Evolutionary conservation across 441 rosid genomes (phyloP), one percentile per base, ranked within the genome.

Genomic region (Erodium moschatum): DNA sequence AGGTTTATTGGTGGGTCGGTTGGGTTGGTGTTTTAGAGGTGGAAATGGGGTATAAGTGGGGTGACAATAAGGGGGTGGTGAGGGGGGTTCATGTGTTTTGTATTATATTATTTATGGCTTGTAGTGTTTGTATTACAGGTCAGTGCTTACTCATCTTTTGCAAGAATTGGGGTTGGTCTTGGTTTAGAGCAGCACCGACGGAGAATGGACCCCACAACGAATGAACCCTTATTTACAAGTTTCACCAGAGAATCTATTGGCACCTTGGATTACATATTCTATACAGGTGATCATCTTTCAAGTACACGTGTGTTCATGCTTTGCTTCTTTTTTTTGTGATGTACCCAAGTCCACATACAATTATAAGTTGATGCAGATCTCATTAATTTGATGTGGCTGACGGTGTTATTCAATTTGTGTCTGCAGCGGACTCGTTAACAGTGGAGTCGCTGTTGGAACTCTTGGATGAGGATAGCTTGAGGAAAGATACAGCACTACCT

Each of bases 401-500:
- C 16, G 24, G 10, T 8, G 27, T 56, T 56, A 56, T 8, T 54
- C 61, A 54, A 61, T 68, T 42, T 62, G 11, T 74, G 68, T 9
- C 76, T 79, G 73, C 87, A 95, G 99, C 98, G 75, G 99, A 95
- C 85, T 86, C 97, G 0, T 75, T 95, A 72, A 83, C 80, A n/a
- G 98, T 95, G 70, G 99, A 42, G 48, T 42, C 48, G 13, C 13
- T 42, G 48, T 11, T 42, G 48, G 48, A 42, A 80, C 89, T 95
- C 65, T 74, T 92, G 85, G 97, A 92, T 76, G 99, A 95, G 82
- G 99, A 92, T 68, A 87, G 95, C 85, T 84, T 95, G 83, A 89
- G 99, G 77, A 95, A 95, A 77, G 98, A 95, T 73, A 95, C 98
- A 56, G 99, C 95, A 38, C 97, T 95, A 81, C 97, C 99, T 73